Base-by-base conservation (phyloP, 768 basidiomycete genomes). In the Botryobasidium botryosum region DNA sequence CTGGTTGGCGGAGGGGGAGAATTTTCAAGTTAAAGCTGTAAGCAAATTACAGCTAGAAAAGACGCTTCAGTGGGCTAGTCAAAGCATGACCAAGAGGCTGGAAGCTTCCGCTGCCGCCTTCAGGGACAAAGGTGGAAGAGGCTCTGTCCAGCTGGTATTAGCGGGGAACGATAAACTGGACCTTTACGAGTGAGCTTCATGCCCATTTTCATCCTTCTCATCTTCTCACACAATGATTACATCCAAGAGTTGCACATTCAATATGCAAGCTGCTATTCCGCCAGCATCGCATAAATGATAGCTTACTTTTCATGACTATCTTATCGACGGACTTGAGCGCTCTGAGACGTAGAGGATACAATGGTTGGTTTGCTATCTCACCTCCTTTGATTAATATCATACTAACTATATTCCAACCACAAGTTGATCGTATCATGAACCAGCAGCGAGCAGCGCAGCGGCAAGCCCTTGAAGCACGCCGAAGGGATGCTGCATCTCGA, bases 291-390 rank as follows among this genome's bases (percentile, higher is more conserved):
- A 72, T 78, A 21, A 86, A 90, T 55, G 92, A 99, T 57, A 74
- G 83, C 0, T 66, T 99, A 5, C 58, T 97, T 6, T 79, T 97
- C 52, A 83, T 86, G 74, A 94, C 90, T 0, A 86, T 99, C 43
- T 68, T 99, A 15, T 86, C 87, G 0, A 96, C 91, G 0, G 86
- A 91, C 51, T 62, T 96, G 32, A 71, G 75, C 47, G 75, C 85
- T 2, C 59, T 94, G 50, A 79, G 77, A 54, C 66, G 87, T 31
- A 67, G 87, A 50, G 90, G 87, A 4, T 91, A 86, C 56, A 86
- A 88, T 53, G 79, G 84, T 81, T 51, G 3, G 65, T 54, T 10
- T 36, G n/a, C n/a, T n/a, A n/a, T n/a, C n/a, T n/a, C n/a, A n/a
- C n/a, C n/a, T n/a, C n/a, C 13, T 17, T 28, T 38, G 4, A 10